Evolutionary conservation across 352 stramenopile species (phyloP), one percentile per base, ranked within the genome.

Genomic region (Pythium apleroticum): DNA sequence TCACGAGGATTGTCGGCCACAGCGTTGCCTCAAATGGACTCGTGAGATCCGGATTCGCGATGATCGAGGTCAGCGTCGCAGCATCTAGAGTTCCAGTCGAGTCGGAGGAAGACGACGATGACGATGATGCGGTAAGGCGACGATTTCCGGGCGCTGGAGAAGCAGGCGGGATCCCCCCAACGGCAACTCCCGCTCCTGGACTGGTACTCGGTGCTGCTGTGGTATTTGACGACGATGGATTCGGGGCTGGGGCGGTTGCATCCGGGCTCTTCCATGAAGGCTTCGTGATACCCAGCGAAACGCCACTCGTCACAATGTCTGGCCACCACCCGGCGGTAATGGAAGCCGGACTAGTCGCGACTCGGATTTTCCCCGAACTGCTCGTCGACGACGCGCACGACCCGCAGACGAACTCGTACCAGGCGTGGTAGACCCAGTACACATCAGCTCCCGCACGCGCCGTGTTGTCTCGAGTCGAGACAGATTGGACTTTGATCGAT

Each of bases 311-410:
- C 3, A 89, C 81, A n/a, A 20, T 73, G 0, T 31, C 9, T 4
- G 84, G 84, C 84, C 84, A 90, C 80, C 80, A 90, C 5, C 80
- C 84, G 3, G 55, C 15, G 0, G 67, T 75, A 11, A 90, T 75
- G 8, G 17, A 48, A 15, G 69, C 74, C 1, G 81, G 72, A 59
- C 78, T 90, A 4, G 78, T 86, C 19, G 73, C 64, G 2, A 82
- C 64, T 4, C 30, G 33, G 3, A 78, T 20, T 1, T 31, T 24
- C 0, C 30, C 46, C 0, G 15, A 55, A 61, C 37, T 28, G 45
- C 1, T 56, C 7, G 50, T 59, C 0, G 37, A 41, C 30, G 65
- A 76, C 4, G 52, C 61, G 33, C 78, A 90, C 12, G 67, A 46
- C 0, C 20, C 15, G 25, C 81, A 90, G 7, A 60, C 17, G 10